phyloP scores from a whole-genome alignment of 331 rosid species.

The Arachis monticola region DNA sequence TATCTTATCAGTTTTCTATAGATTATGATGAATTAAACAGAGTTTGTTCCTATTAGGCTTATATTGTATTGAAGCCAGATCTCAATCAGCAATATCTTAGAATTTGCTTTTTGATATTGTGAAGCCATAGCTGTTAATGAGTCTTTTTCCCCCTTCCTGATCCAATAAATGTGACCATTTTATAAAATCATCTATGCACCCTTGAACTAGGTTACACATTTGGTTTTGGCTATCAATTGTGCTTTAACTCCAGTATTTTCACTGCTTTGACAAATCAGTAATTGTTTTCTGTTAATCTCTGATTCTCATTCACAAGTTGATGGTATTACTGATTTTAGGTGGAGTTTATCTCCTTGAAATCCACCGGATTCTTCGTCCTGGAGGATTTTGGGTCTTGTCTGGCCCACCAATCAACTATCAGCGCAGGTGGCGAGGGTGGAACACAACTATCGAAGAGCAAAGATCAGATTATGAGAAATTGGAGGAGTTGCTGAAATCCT shows the following conservation, averaged over 20 bases:
- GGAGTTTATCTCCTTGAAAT: slow-evolving; percentile 89
- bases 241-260: background rate
- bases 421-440: slow-evolving; percentile 97
- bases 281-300: slow-evolving; percentile 12
- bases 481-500: slow-evolving; percentile 69
- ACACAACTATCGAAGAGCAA: slow-evolving; percentile 89
- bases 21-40: slow-evolving; percentile 12
- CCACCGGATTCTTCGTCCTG: slow-evolving; percentile 96
- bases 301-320: slow-evolving; percentile 6
- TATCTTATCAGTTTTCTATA: slow-evolving; percentile 9
- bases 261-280: background rate
- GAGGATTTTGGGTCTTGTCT: slow-evolving; percentile 96
- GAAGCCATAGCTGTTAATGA: background rate
- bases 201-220: slow-evolving; percentile 1
- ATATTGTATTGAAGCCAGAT: slow-evolving; percentile 6
- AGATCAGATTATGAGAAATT: slow-evolving; percentile 75
- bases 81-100: background rate
- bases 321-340: slow-evolving; percentile 55
- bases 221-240: slow-evolving; percentile 8
- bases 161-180: background rate
- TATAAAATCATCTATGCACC: background rate
- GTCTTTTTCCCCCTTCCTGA: background rate
- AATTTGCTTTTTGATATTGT: background rate
- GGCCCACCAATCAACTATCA: slow-evolving; percentile 98
- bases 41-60: background rate